A percentile compares a stretch with the other conserved stretches of the same genome.
These are phyloP conservation scores for Orbilia javanica DNA, from an alignment of 2,329 filamentous ascomycete genomes.

Conservation along the genomic window DNA sequence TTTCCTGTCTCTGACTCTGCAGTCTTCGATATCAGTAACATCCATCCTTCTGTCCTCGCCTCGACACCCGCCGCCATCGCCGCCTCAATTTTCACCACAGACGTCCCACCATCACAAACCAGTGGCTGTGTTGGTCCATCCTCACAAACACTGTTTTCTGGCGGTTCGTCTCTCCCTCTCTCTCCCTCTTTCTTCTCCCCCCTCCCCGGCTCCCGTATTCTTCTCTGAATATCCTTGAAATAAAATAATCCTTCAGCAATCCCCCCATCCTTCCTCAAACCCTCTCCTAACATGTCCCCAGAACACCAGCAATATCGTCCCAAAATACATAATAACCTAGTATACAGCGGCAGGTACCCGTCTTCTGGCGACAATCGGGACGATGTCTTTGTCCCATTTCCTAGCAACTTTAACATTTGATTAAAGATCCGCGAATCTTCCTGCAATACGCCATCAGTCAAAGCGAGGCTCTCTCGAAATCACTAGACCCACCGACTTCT, in stretches of 20 bases:
- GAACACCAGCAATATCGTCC: neutral
- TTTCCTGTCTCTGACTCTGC: too few relatives aligned
- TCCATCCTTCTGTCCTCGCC: neutral
- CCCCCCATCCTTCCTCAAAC: neutral
- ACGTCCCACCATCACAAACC: constrained; percentile 12
- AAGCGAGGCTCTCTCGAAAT: neutral
- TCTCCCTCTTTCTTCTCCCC: constrained; percentile 64
- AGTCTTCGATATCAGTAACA: too few relatives aligned
- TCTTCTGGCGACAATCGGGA: neutral
- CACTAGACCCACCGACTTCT: neutral
- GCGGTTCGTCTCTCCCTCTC: constrained; percentile 38
- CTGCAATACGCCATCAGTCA: neutral
- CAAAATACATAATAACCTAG: neutral
- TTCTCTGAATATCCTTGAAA: neutral
- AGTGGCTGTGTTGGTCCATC: constrained; percentile 6
- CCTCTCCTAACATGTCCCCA: neutral
- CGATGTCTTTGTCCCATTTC: constrained; percentile 11
- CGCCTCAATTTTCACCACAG: constrained; percentile 11
- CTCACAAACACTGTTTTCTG: neutral
- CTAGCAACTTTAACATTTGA: neutral
- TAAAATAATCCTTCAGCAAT: neutral
- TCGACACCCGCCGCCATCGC: constrained; percentile 11
- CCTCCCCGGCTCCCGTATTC: constrained; percentile 63
- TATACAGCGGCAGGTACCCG: constrained; percentile 20
- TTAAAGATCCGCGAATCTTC: neutral